Conservation (phyloP, 2,329 filamentous ascomycete species). For the Talaromyces funiculosus region DNA sequence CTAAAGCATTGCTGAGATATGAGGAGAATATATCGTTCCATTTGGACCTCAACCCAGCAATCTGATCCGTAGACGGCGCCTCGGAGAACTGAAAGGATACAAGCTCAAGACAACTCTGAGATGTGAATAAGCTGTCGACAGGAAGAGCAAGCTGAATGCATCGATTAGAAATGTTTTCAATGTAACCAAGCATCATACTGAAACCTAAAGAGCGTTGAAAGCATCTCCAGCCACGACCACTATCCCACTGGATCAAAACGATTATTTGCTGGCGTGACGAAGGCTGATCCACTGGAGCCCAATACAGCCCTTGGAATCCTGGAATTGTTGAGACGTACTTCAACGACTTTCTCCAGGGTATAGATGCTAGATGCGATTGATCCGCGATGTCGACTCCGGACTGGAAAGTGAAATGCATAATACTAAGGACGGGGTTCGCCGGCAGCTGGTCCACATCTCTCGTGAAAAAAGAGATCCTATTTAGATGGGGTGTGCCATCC, state of each 20-base stretch:
- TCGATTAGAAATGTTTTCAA: background rate
- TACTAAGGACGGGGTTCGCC: constrained; percentile 1
- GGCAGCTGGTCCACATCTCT: constrained; percentile 2
- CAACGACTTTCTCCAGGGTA: background rate
- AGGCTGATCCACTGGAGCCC: background rate
- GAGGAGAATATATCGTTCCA: background rate
- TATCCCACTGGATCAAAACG: constrained; percentile 6
- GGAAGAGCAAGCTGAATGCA: constrained; percentile 4
- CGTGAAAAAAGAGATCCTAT: background rate
- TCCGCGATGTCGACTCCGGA: background rate
- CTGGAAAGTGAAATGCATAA: constrained; percentile 2
- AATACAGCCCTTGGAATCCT: constrained; percentile 4
- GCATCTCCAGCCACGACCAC: background rate
- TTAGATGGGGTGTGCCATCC: background rate
- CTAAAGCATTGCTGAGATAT: background rate
- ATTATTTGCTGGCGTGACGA: background rate
- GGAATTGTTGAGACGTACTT: constrained; percentile 3
- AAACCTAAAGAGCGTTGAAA: constrained; percentile 4
- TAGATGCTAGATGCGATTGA: background rate
- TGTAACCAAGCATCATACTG: constrained; percentile 2
- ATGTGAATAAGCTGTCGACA: background rate
- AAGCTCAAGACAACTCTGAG: background rate
- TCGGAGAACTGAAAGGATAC: background rate
- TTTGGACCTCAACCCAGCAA: background rate
- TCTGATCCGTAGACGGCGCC: background rate